A percentile compares a stretch with the other conserved stretches of the same genome.
These are phyloP conservation scores for Sonneratia alba DNA, from an alignment of 345 rosid species.

Conservation along the genomic window DNA sequence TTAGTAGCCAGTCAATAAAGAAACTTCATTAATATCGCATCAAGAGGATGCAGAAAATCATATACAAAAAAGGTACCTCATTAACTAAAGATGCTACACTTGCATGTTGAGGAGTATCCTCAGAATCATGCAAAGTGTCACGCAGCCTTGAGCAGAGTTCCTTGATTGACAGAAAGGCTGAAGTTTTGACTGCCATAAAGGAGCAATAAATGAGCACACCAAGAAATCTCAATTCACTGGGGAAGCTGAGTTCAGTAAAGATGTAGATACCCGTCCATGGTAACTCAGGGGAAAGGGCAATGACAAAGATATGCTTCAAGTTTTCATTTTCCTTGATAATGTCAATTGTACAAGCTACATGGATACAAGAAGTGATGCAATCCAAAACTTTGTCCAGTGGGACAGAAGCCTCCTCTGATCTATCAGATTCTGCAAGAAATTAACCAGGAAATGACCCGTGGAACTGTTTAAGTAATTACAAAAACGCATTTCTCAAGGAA, in stretches of 20 bases:
- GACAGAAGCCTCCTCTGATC: slow-evolving; percentile 32
- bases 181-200: slow-evolving; percentile 55
- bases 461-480: neutral
- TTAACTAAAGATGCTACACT: slow-evolving; percentile 29
- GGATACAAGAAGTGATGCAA: slow-evolving; percentile 56
- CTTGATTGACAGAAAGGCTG: slow-evolving; percentile 53
- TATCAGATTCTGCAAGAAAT: slow-evolving; percentile 43
- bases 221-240: neutral
- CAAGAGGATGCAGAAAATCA: too few species aligned
- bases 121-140: slow-evolving; percentile 26
- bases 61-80: slow-evolving; percentile 42
- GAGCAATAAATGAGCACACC: neutral
- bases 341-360: slow-evolving; percentile 46
- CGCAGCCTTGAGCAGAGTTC: slow-evolving; percentile 64
- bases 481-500: neutral
- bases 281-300: slow-evolving; percentile 57
- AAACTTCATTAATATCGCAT: too few species aligned
- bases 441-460: neutral
- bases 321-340: slow-evolving; percentile 43
- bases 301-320: slow-evolving; percentile 38
- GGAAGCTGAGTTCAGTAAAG: slow-evolving; percentile 1
- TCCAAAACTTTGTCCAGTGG: slow-evolving; percentile 64
- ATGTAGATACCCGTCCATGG: slow-evolving; percentile 70
- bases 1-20: too few species aligned
- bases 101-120: slow-evolving; percentile 23